Conservation (phyloP, 345 rosid genomes). For the Pelargonium nanum region DNA sequence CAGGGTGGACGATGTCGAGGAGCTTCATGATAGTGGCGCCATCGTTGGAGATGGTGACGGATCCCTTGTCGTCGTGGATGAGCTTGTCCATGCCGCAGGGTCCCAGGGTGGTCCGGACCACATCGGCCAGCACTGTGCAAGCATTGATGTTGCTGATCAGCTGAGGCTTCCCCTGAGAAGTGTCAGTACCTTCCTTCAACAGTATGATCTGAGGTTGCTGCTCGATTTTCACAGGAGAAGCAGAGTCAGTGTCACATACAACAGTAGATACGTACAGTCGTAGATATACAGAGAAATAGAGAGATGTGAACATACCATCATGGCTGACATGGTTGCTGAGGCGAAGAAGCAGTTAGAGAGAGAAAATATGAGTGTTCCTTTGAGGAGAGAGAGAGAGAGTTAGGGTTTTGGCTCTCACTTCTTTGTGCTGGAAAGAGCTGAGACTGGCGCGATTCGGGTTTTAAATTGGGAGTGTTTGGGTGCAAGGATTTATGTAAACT, state of each 20-base stretch:
- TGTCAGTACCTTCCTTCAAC: slow-evolving; percentile 93
- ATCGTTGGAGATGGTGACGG: slow-evolving; percentile 90
- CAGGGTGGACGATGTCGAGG: slow-evolving; percentile 92
- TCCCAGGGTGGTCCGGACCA: slow-evolving; percentile 84
- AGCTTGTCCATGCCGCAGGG: slow-evolving; percentile 99
- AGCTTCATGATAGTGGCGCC: slow-evolving; percentile 99
- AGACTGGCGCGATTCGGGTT: background rate
- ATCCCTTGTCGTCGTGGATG: slow-evolving; percentile 90
- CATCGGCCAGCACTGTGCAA: slow-evolving; percentile 83
- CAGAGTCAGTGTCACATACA: background rate
- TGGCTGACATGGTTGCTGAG: slow-evolving; percentile 21
- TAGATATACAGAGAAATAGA: background rate
- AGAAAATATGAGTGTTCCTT: background rate
- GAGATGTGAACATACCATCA: slow-evolving; percentile 16
- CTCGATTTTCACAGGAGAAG: background rate
- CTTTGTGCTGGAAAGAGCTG: background rate
- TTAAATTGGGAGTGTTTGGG: background rate
- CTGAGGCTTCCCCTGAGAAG: slow-evolving; percentile 96
- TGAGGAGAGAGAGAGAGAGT: background rate
- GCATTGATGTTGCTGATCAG: slow-evolving; percentile 94
- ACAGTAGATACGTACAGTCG: background rate
- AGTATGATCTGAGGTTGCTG: slow-evolving; percentile 99
- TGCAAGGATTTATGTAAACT: background rate
- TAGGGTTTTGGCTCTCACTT: background rate
- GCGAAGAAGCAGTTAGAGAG: background rate